A percentile compares a stretch with the other conserved stretches of the same genome.
Evolutionary conservation across 306 rosid species (phyloP).

Genomic region (Dalbergia oliveri): DNA sequence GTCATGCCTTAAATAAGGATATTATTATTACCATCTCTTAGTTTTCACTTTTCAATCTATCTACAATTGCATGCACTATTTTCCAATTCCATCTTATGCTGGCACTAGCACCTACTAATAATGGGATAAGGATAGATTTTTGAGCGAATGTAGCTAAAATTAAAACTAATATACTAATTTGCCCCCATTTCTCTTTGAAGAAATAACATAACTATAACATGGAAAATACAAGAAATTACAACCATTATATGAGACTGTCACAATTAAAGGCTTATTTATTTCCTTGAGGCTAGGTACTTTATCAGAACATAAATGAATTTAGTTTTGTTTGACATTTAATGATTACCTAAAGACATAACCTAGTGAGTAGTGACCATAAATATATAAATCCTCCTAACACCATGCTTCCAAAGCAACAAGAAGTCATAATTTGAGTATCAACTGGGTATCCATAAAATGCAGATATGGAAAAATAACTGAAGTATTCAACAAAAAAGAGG

Average conservation of each 20-base stretch:
- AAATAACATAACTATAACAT: slow-evolving; percentile 20
- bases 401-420: slow-evolving; percentile 13
- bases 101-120: not conserved
- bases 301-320: not conserved
- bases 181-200: not conserved
- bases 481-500: slow-evolving; percentile 2
- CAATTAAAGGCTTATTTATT: not conserved
- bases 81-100: slow-evolving; percentile 3
- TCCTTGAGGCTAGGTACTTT: not conserved
- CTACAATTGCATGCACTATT: not conserved
- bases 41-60: not conserved
- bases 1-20: slow-evolving; percentile 14
- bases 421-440: slow-evolving; percentile 10
- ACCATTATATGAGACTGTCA: not conserved
- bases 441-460: slow-evolving; percentile 6
- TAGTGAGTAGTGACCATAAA: not conserved
- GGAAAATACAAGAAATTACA: slow-evolving; percentile 11
- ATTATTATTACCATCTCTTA: not conserved
- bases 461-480: slow-evolving; percentile 12
- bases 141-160: not conserved
- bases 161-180: not conserved
- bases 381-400: slow-evolving; percentile 6
- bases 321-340: not conserved
- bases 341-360: not conserved
- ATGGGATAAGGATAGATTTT: not conserved